Base-by-base conservation (phyloP, 2,329 filamentous ascomycete species). In the Alternaria consortialis region DNA sequence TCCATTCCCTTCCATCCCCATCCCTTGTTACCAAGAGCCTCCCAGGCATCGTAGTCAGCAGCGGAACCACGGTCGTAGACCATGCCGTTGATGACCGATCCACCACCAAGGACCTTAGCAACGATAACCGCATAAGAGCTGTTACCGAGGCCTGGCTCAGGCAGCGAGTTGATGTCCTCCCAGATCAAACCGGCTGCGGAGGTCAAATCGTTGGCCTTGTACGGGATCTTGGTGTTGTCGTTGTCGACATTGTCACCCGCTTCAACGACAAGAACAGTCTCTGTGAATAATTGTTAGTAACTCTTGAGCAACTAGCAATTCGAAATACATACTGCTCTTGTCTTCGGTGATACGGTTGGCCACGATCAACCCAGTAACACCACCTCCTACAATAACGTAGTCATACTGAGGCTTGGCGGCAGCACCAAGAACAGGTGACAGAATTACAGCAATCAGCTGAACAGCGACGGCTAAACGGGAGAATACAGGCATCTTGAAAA, bases 1-100 rank as follows among this genome's bases (percentile, higher is more conserved):
- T 77, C 53, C 47, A 85, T 66, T 12, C 79, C 79, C 37, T 84
- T 75, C 84, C 85, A 89, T 1, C 82, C 80, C 87, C 87, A 90
- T 1, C 85, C 87, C 1, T 74, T 62, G 67, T 88, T 89, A 1
- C 87, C 87, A n/a, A 90, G 74, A 40, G 79, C 75, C 54, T 82
- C 83, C 87, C 87, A 89, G 1, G 80, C 81, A 75, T 89, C 84
- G 59, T 79, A 80, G 53, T 79, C 77, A 25, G 64, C 74, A 25
- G 70, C 64, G 31, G 64, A 67, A 12, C 72, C 79, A 29, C 79
- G 68, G 43, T 74, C 72, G 53, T 77, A 79, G 13, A 74, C 67
- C 76, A 80, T 77, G 32, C 76, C 76, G 62, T 80, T 80, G 53
- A 79, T 61, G 8, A 69, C 64, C 7, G 71, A 73, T 3, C 72